A percentile compares a stretch with the other conserved stretches of the same genome.
These are phyloP conservation scores for Forsythia viridissima DNA, from an alignment of 257 asterid genomes.

Conservation along the genomic window DNA sequence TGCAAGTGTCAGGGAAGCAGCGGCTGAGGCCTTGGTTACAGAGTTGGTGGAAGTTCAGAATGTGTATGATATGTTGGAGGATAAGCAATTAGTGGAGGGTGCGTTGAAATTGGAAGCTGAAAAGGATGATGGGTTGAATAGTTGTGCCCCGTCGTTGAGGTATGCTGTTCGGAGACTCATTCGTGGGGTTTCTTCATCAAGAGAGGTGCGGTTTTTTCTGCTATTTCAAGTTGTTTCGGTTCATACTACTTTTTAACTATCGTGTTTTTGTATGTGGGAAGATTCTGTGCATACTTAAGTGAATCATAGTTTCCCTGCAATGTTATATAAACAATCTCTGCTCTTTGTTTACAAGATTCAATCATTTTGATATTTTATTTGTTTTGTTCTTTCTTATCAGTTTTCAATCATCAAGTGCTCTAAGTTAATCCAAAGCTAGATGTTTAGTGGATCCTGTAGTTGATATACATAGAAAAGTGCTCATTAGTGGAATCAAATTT, in stretches of 20 bases:
- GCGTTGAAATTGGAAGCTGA: slow-evolving; percentile 81
- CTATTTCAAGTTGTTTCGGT: not conserved
- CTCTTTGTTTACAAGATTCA: not conserved
- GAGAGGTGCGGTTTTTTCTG: slow-evolving; percentile 62
- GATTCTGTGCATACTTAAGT: slow-evolving; percentile 13
- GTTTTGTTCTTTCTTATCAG: not conserved
- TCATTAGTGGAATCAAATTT: not conserved
- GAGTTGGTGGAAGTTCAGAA: slow-evolving; percentile 79
- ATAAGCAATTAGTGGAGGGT: slow-evolving; percentile 76
- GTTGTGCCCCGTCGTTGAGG: slow-evolving; percentile 92
- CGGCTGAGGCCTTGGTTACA: slow-evolving; percentile 59
- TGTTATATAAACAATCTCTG: not conserved
- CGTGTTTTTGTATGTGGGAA: not conserved
- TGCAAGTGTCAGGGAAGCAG: slow-evolving; percentile 61
- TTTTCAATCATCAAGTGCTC: not conserved
- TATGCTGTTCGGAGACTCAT: slow-evolving; percentile 95
- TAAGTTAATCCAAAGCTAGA: too few species aligned
- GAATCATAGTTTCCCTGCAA: not conserved
- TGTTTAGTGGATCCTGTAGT: not conserved
- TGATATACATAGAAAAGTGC: not conserved
- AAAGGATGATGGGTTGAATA: slow-evolving; percentile 88
- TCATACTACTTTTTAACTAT: not conserved
- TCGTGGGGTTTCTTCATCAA: slow-evolving; percentile 93
- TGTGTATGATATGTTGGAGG: slow-evolving; percentile 73
- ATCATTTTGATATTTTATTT: not conserved